phyloP scores from a whole-genome alignment of 2,329 filamentous ascomycete species.

The Nectriaceae sp. region DNA sequence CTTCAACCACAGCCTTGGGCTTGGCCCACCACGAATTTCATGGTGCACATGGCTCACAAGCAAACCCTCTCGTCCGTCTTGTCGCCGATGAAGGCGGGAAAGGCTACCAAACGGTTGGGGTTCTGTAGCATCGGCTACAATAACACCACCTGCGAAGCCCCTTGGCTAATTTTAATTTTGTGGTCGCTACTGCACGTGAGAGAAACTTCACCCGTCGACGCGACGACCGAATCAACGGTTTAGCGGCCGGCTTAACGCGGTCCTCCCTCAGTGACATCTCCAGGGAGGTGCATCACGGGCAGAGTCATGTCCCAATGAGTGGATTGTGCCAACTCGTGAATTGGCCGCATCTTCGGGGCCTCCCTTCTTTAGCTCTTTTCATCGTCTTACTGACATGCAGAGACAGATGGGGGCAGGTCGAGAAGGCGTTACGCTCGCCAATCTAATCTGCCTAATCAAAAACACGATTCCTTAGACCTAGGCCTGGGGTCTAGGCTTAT shows the following conservation, averaged over 20 bases:
- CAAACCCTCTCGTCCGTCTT: background rate
- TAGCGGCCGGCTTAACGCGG: background rate
- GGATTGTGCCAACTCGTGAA: background rate
- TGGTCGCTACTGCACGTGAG: conserved; percentile 1
- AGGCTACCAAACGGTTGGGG: conserved; percentile 1
- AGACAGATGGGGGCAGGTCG: background rate
- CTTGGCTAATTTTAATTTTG: conserved; percentile 7
- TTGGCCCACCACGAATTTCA: background rate
- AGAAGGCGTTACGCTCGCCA: conserved; percentile 30
- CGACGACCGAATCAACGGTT: background rate
- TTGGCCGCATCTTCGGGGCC: background rate
- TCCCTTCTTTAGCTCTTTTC: background rate
- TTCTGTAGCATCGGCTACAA: background rate
- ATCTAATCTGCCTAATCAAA: conserved; percentile 20
- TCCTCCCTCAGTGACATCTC: background rate
- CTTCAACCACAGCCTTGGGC: background rate
- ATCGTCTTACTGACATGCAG: background rate
- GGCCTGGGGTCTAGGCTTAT: conserved; percentile 14
- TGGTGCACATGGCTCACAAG: background rate
- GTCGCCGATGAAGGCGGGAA: background rate
- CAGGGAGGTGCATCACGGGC: background rate
- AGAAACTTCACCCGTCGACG: background rate
- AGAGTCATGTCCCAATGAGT: background rate
- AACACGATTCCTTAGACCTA: conserved; percentile 8
- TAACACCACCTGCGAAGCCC: conserved; percentile 6